phyloP scores from a whole-genome alignment of 306 rosid genomes.

The Malus fusca region DNA sequence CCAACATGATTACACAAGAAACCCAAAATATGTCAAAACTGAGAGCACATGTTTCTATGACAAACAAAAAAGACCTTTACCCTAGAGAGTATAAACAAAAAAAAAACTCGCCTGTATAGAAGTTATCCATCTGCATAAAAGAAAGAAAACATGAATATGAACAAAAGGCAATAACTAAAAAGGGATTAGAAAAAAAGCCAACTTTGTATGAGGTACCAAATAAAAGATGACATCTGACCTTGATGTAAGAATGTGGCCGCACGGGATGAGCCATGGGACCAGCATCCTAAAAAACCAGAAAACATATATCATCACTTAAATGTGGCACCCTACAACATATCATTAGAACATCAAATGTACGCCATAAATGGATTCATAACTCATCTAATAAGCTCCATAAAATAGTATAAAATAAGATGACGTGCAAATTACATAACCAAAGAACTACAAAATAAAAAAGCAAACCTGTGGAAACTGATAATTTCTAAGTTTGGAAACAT shows the following conservation, averaged over 20 bases:
- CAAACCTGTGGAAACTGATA: conserved; percentile 96
- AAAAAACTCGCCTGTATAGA: conserved; percentile 77
- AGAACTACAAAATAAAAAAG: not conserved
- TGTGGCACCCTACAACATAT: not conserved
- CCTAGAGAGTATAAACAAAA: not conserved
- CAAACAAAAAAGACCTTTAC: not conserved
- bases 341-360: not conserved
- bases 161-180: conserved; percentile 12
- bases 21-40: conserved; percentile 27
- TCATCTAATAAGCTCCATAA: not conserved
- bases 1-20: conserved; percentile 26
- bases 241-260: conserved; percentile 95
- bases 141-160: conserved; percentile 20
- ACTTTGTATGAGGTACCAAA: not conserved
- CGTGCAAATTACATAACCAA: not conserved
- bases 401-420: not conserved
- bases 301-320: conserved; percentile 1
- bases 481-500: conserved; percentile 83
- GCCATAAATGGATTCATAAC: not conserved
- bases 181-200: not conserved
- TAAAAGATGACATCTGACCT: conserved; percentile 48
- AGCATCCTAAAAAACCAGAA: conserved; percentile 62
- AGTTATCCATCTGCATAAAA: conserved; percentile 92
- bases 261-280: conserved; percentile 99
- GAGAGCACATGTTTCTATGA: conserved; percentile 16